Conservation (phyloP, 441 rosid genomes). For the Hura crepitans region DNA sequence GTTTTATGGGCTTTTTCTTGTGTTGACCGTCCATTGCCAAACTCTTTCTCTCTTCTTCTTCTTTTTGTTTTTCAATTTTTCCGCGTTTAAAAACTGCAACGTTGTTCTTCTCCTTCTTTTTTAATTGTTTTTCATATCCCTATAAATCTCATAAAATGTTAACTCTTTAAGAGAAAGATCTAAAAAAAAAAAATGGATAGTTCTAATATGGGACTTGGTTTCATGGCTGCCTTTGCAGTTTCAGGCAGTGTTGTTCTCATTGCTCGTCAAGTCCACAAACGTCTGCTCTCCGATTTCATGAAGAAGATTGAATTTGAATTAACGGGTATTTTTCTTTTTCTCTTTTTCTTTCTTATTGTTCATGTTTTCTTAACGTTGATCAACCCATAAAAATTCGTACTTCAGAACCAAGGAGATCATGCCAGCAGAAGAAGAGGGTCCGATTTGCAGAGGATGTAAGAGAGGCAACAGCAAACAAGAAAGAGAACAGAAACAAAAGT, state of each 20-base stretch:
- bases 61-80: background rate
- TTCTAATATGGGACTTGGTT: constrained; percentile 38
- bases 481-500: constrained; percentile 44
- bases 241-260: constrained; percentile 67
- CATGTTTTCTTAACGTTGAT: no score
- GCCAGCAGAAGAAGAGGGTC: constrained; percentile 49
- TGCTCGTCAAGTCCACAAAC: constrained; percentile 57
- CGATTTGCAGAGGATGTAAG: constrained; percentile 69
- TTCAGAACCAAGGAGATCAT: constrained; percentile 36
- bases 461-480: constrained; percentile 55
- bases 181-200: constrained; percentile 31
- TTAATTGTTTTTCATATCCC: background rate
- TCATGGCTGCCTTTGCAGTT: constrained; percentile 67
- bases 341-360: background rate
- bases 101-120: background rate
- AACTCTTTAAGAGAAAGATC: background rate
- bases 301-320: constrained; percentile 59
- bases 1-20: constrained; percentile 14
- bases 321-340: constrained; percentile 24
- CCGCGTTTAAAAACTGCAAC: background rate
- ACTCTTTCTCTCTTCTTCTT: background rate
- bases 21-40: constrained; percentile 6
- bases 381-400: no score
- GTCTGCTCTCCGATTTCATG: constrained; percentile 75
- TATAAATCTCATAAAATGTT: background rate